Conservation (phyloP, 2,329 filamentous ascomycete species). For the Cercospora brassicicola region DNA sequence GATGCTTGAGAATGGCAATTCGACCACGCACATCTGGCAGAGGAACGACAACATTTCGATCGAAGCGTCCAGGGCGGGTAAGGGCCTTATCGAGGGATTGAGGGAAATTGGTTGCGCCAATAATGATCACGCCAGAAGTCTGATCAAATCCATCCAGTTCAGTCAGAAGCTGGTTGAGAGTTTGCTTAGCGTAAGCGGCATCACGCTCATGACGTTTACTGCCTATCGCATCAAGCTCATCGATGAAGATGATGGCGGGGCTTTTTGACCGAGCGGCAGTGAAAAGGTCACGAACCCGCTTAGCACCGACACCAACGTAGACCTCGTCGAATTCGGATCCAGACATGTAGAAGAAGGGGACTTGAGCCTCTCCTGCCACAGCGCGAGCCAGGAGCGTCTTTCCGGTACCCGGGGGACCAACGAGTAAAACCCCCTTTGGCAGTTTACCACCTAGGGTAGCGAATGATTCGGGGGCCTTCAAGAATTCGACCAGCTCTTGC, state of each 20-base stretch:
- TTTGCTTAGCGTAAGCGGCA: constrained; percentile 94
- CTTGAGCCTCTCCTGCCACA: constrained; percentile 92
- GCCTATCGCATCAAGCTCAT: constrained; percentile 91
- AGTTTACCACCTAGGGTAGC: constrained; percentile 92
- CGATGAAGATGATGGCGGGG: constrained; percentile 92
- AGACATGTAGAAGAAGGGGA: constrained; percentile 99
- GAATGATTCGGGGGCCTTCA: constrained; percentile 91
- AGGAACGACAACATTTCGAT: constrained; percentile 84
- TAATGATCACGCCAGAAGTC: constrained; percentile 89
- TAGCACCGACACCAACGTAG: constrained; percentile 94
- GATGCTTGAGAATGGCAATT: constrained; percentile 88
- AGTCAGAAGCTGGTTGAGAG: constrained; percentile 92
- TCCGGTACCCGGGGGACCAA: constrained; percentile 93
- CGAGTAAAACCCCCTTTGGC: constrained; percentile 91
- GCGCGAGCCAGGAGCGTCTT: constrained; percentile 95
- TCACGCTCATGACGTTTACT: constrained; percentile 90
- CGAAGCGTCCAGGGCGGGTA: constrained; percentile 90
- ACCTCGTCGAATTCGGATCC: constrained; percentile 98
- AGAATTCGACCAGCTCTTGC: constrained; percentile 92
- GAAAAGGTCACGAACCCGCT: constrained; percentile 94
- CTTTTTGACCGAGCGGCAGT: constrained; percentile 77
- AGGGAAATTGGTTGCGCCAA: constrained; percentile 94
- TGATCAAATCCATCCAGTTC: constrained; percentile 97
- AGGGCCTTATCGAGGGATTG: constrained; percentile 92
- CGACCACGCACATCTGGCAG: constrained; percentile 92